phyloP scores from a whole-genome alignment of 2,329 filamentous ascomycete genomes.

The Colletotrichum tamarilloi region DNA sequence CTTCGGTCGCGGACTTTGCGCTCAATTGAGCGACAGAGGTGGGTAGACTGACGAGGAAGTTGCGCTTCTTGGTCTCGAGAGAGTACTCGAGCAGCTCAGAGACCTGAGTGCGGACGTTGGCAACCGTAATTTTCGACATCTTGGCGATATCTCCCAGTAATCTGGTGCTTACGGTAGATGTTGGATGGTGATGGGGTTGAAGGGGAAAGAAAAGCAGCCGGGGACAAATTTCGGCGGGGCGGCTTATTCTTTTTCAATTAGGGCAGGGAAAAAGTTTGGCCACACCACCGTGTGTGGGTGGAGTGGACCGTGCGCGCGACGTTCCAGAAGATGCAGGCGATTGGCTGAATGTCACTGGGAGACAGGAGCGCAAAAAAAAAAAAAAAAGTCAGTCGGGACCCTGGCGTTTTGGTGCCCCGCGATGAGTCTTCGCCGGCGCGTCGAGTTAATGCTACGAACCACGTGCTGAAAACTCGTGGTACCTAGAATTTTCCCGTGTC shows the following conservation, averaged over 20 bases:
- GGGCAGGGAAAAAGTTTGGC: slow-evolving; percentile 7
- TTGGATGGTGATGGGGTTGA: slow-evolving; percentile 20
- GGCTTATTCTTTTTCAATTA: slow-evolving; percentile 23
- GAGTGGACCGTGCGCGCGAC: slow-evolving; percentile 21
- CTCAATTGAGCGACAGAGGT: too few relatives aligned
- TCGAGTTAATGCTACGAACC: not conserved
- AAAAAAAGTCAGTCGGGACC: not conserved
- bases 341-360: slow-evolving; percentile 7
- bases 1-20: not conserved
- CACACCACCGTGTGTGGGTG: slow-evolving; percentile 16
- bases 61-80: slow-evolving; percentile 94
- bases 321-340: slow-evolving; percentile 24
- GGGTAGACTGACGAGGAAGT: slow-evolving; percentile 76
- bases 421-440: slow-evolving; percentile 24
- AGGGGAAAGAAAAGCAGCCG: not conserved
- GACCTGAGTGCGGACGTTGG: slow-evolving; percentile 96
- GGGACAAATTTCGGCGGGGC: slow-evolving; percentile 28
- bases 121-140: slow-evolving; percentile 76
- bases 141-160: slow-evolving; percentile 39
- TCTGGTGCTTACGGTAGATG: slow-evolving; percentile 39
- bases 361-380: not conserved
- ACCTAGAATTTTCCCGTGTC: not conserved
- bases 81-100: slow-evolving; percentile 95
- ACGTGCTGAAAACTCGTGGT: slow-evolving; percentile 23
- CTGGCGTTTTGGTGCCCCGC: not conserved